Evolutionary conservation across 805 yeast species (phyloP).

Genomic region (Isabelozyma pseudorhagii): DNA sequence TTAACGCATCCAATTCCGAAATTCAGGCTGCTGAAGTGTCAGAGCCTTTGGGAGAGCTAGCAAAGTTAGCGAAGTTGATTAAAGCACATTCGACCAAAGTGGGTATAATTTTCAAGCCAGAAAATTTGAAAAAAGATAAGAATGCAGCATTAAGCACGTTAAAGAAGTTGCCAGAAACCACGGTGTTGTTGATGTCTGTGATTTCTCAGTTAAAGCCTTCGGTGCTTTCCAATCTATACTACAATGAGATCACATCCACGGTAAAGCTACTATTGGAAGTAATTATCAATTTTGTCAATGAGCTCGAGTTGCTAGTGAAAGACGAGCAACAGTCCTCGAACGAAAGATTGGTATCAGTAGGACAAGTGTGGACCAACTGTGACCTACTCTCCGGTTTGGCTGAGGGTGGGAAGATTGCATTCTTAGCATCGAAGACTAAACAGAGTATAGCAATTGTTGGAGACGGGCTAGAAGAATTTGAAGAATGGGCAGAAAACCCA

Average conservation of each 20-base stretch:
- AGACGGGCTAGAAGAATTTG: constrained; percentile 66
- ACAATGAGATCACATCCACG: constrained; percentile 28
- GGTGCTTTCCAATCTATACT: constrained; percentile 33
- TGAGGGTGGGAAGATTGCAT: constrained; percentile 50
- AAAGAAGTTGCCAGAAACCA: constrained; percentile 41
- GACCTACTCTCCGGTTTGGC: constrained; percentile 43
- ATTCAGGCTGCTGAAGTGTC: constrained; percentile 30
- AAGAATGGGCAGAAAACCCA: constrained; percentile 69
- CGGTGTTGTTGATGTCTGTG: constrained; percentile 46
- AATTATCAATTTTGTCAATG: constrained; percentile 18
- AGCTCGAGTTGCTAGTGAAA: constrained; percentile 21
- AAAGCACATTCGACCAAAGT: constrained; percentile 78
- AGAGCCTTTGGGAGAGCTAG: constrained; percentile 53
- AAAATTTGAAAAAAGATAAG: constrained; percentile 33
- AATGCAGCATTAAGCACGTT: constrained; percentile 50
- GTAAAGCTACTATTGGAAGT: constrained; percentile 15
- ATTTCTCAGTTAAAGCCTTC: constrained; percentile 26
- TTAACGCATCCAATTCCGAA: constrained; percentile 11
- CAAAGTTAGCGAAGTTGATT: constrained; percentile 55
- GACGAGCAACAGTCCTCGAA: constrained; percentile 11
- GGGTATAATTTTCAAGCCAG: constrained; percentile 67
- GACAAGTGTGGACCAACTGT: constrained; percentile 70
- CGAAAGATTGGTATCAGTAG: constrained; percentile 56
- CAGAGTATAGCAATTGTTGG: constrained; percentile 45
- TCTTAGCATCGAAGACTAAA: constrained; percentile 46